These are phyloP conservation scores for Blastomyces silverae DNA, from an alignment of 2,329 filamentous ascomycete species.

Conservation along the genomic window DNA sequence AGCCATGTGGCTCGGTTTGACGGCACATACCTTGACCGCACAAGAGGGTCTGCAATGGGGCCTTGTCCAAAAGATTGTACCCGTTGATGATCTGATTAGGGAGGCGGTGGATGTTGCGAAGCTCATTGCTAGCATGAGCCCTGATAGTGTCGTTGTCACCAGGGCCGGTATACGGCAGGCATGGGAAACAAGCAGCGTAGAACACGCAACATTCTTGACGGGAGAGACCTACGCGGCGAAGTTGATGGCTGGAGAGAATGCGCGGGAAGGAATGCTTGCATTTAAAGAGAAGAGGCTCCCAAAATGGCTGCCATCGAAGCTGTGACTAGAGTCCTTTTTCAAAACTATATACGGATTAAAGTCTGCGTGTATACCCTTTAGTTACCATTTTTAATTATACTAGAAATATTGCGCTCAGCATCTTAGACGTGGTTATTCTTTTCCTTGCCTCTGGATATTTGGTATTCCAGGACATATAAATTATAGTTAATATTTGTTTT, in stretches of 20 bases:
- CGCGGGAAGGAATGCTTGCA: conserved; percentile 77
- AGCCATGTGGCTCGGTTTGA: conserved; percentile 64
- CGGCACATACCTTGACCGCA: conserved; percentile 55
- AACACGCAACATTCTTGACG: conserved; percentile 67
- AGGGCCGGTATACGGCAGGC: conserved; percentile 61
- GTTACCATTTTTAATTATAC: background rate
- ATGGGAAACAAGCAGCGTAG: conserved; percentile 60
- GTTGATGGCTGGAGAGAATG: conserved; percentile 76
- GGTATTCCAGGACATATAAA: background rate
- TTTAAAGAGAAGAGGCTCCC: conserved; percentile 84
- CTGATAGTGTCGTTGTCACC: conserved; percentile 65
- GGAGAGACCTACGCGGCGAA: conserved; percentile 76
- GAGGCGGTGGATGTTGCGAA: conserved; percentile 53
- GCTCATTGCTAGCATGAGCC: conserved; percentile 56
- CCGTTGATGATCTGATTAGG: conserved; percentile 55
- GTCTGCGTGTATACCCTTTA: background rate
- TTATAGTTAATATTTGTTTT: background rate
- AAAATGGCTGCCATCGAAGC: conserved; percentile 69
- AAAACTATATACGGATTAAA: background rate
- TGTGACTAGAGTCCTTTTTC: conserved; percentile 29
- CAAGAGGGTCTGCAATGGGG: conserved; percentile 57
- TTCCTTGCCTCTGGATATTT: background rate
- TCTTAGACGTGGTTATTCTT: background rate
- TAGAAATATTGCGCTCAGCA: background rate
- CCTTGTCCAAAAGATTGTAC: conserved; percentile 58